Percentiles rank a stretch among this genome's conserved stretches.
These are phyloP conservation scores for Eucalyptus regnans DNA, from an alignment of 345 rosid species.

Conservation along the genomic window DNA sequence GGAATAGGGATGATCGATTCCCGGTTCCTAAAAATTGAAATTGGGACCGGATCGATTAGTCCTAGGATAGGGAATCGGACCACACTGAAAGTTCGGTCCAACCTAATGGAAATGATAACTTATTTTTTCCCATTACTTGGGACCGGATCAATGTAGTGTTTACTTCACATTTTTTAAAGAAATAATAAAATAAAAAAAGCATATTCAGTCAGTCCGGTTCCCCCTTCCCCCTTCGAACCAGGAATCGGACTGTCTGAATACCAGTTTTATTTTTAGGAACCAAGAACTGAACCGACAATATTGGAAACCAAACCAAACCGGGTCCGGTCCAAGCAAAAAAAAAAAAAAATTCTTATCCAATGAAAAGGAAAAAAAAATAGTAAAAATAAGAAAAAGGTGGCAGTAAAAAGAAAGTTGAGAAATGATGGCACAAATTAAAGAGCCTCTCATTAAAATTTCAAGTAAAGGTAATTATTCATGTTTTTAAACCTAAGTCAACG, in stretches of 20 bases:
- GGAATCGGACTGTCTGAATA: accelerated
- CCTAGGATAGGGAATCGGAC: too few species aligned
- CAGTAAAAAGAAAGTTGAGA: not conserved
- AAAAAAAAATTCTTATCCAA: too few species aligned
- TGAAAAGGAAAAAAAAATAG: too few species aligned
- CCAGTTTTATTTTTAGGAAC: too few species aligned
- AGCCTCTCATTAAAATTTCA: not conserved
- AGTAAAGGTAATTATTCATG: not conserved
- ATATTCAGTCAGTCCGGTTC: accelerated
- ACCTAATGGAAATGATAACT: accelerated
- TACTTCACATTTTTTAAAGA: too few species aligned
- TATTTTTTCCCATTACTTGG: too few species aligned
- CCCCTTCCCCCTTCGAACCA: too few species aligned
- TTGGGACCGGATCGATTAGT: too few species aligned
- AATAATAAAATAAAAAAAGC: too few species aligned
- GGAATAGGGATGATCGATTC: too few species aligned
- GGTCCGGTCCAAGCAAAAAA: accelerated
- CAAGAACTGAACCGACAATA: accelerated
- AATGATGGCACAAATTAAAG: not conserved
- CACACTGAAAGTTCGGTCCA: accelerated
- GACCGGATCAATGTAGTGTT: too few species aligned
- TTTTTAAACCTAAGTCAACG: not conserved
- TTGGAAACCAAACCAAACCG: accelerated
- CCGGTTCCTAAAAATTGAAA: too few species aligned
- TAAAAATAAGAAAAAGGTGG: not conserved